phyloP scores from a whole-genome alignment of 306 rosid species.

The Trifolium fragiferum region DNA sequence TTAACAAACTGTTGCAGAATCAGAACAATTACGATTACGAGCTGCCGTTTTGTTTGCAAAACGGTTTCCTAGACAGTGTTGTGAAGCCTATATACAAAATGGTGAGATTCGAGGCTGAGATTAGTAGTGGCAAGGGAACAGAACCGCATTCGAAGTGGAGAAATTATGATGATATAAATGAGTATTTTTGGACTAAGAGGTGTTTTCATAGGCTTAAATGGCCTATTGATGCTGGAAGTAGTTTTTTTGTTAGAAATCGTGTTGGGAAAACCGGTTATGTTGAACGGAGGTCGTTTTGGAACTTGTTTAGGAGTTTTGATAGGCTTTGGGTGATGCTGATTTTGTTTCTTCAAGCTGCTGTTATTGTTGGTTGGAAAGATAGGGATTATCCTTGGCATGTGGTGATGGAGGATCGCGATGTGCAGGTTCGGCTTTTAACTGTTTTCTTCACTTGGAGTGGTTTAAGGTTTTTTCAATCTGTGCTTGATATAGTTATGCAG shows the following conservation, averaged over 20 bases:
- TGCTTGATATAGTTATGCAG: slow-evolving; percentile 77
- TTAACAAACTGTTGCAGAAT: slow-evolving; percentile 44
- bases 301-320: slow-evolving; percentile 78
- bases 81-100: slow-evolving; percentile 77
- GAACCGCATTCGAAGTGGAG: slow-evolving; percentile 82
- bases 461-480: slow-evolving; percentile 68
- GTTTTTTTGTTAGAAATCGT: slow-evolving; percentile 47
- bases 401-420: slow-evolving; percentile 46
- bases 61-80: slow-evolving; percentile 57
- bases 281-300: slow-evolving; percentile 89
- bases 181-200: slow-evolving; percentile 78
- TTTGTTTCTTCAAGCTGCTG: slow-evolving; percentile 73
- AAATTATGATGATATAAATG: slow-evolving; percentile 87
- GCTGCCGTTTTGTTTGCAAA: slow-evolving; percentile 55
- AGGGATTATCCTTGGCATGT: slow-evolving; percentile 61
- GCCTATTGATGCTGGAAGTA: slow-evolving; percentile 72
- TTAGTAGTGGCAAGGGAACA: slow-evolving; percentile 63
- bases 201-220: slow-evolving; percentile 77
- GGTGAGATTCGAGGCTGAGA: slow-evolving; percentile 66
- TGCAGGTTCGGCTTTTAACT: slow-evolving; percentile 64
- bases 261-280: slow-evolving; percentile 87
- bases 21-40: background rate
- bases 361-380: slow-evolving; percentile 76
- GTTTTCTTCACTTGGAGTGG: slow-evolving; percentile 82
- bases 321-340: slow-evolving; percentile 84